These are phyloP conservation scores for Fusarium hostae DNA, from an alignment of 2,329 filamentous ascomycete species.

Conservation along the genomic window DNA sequence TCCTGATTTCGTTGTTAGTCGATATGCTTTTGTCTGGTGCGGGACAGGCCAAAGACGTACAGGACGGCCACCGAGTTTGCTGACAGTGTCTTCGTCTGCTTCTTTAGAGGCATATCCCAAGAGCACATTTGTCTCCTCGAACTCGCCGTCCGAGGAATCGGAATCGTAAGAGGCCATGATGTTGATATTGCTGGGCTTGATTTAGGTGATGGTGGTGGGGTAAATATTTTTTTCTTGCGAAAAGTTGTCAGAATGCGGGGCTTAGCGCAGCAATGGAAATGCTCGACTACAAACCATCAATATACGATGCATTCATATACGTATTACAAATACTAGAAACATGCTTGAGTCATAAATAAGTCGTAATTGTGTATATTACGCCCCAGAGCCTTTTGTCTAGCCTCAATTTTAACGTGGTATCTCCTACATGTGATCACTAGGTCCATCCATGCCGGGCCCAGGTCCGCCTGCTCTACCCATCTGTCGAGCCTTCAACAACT, in stretches of 20 bases:
- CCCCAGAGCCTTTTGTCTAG: slow-evolving; percentile 52
- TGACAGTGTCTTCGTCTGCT: slow-evolving; percentile 82
- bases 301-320: neutral
- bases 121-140: slow-evolving; percentile 85
- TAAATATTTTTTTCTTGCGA: slow-evolving; percentile 53
- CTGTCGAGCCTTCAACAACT: slow-evolving; percentile 96
- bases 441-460: slow-evolving; percentile 72
- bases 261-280: slow-evolving; percentile 42
- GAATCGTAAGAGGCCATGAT: slow-evolving; percentile 84
- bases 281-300: neutral
- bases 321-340: slow-evolving; percentile 1
- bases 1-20: slow-evolving; percentile 62
- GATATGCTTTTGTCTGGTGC: neutral
- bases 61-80: slow-evolving; percentile 86
- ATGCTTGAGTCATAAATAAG: slow-evolving; percentile 9
- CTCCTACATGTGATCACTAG: slow-evolving; percentile 63
- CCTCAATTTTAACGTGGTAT: slow-evolving; percentile 50
- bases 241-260: slow-evolving; percentile 46
- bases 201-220: slow-evolving; percentile 51
- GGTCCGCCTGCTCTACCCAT: slow-evolving; percentile 78
- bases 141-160: slow-evolving; percentile 79
- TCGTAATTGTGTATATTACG: slow-evolving; percentile 42
- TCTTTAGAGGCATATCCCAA: slow-evolving; percentile 90
- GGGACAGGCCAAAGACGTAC: slow-evolving; percentile 64
- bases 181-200: slow-evolving; percentile 27